Evolutionary conservation across 495 filamentous ascomycete genomes (phyloP).

Genomic region (Lophium mytilinum): DNA sequence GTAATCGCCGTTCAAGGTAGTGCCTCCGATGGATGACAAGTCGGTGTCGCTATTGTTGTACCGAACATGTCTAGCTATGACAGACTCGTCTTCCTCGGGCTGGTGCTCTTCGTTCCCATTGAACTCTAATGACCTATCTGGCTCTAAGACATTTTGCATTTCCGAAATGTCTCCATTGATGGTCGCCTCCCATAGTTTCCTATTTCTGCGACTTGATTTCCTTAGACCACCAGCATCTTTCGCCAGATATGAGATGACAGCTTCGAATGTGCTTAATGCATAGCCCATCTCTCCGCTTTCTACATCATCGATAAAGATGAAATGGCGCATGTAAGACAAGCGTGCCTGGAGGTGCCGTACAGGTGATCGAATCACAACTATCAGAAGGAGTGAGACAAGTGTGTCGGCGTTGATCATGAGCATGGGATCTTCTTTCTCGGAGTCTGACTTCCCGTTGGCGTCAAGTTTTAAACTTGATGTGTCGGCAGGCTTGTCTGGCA

Average conservation of each 20-base stretch:
- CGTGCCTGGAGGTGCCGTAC: conserved; percentile 82
- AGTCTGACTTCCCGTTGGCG: conserved; percentile 31
- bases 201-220: conserved; percentile 77
- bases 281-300: conserved; percentile 97
- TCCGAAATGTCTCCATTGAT: conserved; percentile 63
- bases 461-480: conserved; percentile 26
- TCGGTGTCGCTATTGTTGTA: conserved; percentile 13
- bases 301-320: conserved; percentile 94
- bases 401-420: conserved; percentile 94
- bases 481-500: conserved; percentile 34
- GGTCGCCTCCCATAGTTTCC: conserved; percentile 79
- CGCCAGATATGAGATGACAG: conserved; percentile 82
- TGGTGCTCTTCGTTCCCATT: conserved; percentile 7
- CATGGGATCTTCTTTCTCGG: conserved; percentile 52
- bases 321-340: conserved; percentile 86
- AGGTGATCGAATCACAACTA: conserved; percentile 89
- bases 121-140: conserved; percentile 25
- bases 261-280: conserved; percentile 92
- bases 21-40: conserved; percentile 4
- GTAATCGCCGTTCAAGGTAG: conserved; percentile 15
- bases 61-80: conserved; percentile 9
- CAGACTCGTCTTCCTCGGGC: neutral
- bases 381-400: conserved; percentile 80
- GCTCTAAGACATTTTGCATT: conserved; percentile 73
- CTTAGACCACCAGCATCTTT: conserved; percentile 74